Base-by-base conservation (phyloP, 805 yeast species). In the Metschnikowia henanensis region DNA sequence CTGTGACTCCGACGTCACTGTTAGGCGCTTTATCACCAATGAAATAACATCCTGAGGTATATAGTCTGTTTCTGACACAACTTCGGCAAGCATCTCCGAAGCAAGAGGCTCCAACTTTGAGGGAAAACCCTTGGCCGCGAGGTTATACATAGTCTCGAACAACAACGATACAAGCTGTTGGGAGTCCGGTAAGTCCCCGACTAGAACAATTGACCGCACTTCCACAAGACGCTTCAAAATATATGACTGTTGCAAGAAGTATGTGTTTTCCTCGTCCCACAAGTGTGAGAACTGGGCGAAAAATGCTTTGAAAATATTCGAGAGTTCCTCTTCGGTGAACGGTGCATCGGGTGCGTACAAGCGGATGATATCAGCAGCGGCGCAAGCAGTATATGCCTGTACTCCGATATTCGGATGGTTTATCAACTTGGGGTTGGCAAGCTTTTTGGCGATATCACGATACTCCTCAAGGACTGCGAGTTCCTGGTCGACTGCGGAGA, bases 311-410 rank as follows among this genome's bases (percentile, higher is more conserved):
- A 90, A 88, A 16, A 88, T 76, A 4, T 72, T 81, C 0, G 80
- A 68, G 30, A 90, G 68, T 51, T 84, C 83, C 1, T 67, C 50
- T 19, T 81, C 80, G 2, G 85, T 79, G 62, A 76, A 90, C 4
- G 97, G 97, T 6, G 96, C 95, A 59, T 90, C 87, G 0, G 97
- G 97, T 0, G 96, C 97, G 56, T 75, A 84, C 13, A 91, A 61
- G 45, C 96, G 71, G 32, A 90, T 63, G 8, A 91, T 70, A 59
- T 90, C 96, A 5, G 89, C 73, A 6, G 89, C 50, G 50, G 94
- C 82, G 56, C 95, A 84, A 6, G 94, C 81, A 1, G 76, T 76
- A 45, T 72, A 79, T 0, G 91, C 80, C 51, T 81, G 84, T 6
- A 90, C 80, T 5, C 92, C 94, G 3, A 60, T 46, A 56, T 87